Evolutionary conservation across 371 early-diverging fungal genomes (phyloP).

Genomic region (Mortierella sp.): DNA sequence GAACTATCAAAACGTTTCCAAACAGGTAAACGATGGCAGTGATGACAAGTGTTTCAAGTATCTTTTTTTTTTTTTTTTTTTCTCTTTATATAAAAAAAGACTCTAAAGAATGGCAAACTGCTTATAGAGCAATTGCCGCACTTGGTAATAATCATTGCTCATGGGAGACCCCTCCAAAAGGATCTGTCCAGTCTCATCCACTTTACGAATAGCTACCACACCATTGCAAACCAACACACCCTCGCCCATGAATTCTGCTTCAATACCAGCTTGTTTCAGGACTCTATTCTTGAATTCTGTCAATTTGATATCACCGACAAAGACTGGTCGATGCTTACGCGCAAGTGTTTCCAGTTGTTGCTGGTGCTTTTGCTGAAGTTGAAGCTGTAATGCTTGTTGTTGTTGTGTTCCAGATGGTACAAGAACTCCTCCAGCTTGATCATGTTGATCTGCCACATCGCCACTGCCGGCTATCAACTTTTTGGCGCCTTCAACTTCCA

Average conservation of each 20-base stretch:
- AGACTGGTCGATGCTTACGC: conserved; percentile 74
- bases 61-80: neutral
- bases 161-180: conserved; percentile 51
- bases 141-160: conserved; percentile 56
- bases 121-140: conserved; percentile 63
- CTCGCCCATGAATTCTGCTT: conserved; percentile 86
- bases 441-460: conserved; percentile 6
- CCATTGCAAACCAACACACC: conserved; percentile 90
- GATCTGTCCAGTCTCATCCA: conserved; percentile 51
- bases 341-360: conserved; percentile 40
- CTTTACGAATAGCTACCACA: conserved; percentile 80
- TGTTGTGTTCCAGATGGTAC: conserved; percentile 26
- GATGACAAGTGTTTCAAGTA: too few relatives aligned
- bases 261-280: conserved; percentile 79
- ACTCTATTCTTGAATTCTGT: conserved; percentile 80
- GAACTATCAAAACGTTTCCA: too few relatives aligned
- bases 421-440: conserved; percentile 4
- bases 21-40: too few relatives aligned
- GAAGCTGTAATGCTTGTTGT: conserved; percentile 17
- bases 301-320: conserved; percentile 90
- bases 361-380: conserved; percentile 34
- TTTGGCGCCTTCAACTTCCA: conserved; percentile 41
- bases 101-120: conserved; percentile 72
- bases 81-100: neutral
- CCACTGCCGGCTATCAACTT: conserved; percentile 5